These are phyloP conservation scores for Whalleya microplaca DNA, from an alignment of 2,329 filamentous ascomycete genomes.

Conservation along the genomic window DNA sequence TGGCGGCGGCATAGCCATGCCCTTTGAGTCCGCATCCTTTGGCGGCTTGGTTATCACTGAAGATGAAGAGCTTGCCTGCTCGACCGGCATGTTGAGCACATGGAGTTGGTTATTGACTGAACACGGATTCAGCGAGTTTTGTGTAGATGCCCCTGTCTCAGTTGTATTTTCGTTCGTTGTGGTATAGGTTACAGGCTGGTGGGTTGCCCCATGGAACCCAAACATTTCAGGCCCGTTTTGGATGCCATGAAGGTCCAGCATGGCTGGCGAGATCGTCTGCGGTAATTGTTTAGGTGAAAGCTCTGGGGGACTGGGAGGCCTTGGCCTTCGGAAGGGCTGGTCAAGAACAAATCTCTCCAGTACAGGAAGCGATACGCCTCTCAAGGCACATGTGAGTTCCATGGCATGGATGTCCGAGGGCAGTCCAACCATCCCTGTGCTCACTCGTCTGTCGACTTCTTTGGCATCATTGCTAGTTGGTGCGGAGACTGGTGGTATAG, in stretches of 20 bases:
- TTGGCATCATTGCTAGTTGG: slow-evolving; percentile 13
- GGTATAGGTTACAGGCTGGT: slow-evolving; percentile 8
- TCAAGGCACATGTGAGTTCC: slow-evolving; percentile 33
- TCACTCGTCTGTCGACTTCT: slow-evolving; percentile 35
- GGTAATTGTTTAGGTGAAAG: slow-evolving; percentile 43
- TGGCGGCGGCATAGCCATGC: slow-evolving; percentile 28
- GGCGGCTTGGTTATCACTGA: neutral
- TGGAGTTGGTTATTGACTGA: slow-evolving; percentile 6
- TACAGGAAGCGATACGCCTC: slow-evolving; percentile 40
- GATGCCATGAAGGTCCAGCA: slow-evolving; percentile 1
- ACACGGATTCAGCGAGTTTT: slow-evolving; percentile 1
- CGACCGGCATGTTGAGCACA: slow-evolving; percentile 9
- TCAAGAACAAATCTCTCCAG: slow-evolving; percentile 40
- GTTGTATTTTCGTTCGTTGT: slow-evolving; percentile 5
- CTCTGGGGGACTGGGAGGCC: slow-evolving; percentile 36
- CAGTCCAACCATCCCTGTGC: slow-evolving; percentile 38
- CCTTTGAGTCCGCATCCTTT: slow-evolving; percentile 8
- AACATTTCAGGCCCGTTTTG: neutral
- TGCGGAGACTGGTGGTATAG: slow-evolving; percentile 2
- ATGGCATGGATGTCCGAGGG: slow-evolving; percentile 33
- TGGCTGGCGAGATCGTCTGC: slow-evolving; percentile 20
- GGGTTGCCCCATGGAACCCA: neutral
- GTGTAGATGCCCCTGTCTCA: slow-evolving; percentile 6
- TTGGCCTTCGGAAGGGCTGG: slow-evolving; percentile 28
- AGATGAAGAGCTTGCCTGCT: slow-evolving; percentile 3